Conservation (phyloP, 345 rosid genomes). For the Punica granatum region DNA sequence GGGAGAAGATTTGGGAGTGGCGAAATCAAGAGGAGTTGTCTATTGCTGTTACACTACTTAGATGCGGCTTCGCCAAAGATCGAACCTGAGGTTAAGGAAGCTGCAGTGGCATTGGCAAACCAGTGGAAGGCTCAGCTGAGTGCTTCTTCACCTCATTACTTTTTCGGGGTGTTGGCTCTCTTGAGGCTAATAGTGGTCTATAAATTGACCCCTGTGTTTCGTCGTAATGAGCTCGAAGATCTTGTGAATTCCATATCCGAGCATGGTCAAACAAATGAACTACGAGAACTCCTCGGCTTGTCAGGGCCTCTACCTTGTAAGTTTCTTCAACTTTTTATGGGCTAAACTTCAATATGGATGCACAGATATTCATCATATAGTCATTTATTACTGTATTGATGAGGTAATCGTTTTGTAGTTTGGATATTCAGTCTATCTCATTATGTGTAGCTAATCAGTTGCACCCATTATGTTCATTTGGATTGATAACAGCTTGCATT, state of each 20-base stretch:
- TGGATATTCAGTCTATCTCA: too few species aligned
- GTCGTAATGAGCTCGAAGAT: conserved; percentile 19
- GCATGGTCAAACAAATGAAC: conserved; percentile 12
- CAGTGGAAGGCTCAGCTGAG: conserved; percentile 22
- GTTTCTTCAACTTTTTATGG: not conserved
- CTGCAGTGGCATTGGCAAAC: conserved; percentile 18
- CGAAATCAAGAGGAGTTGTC: conserved; percentile 11
- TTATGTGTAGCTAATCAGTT: too few species aligned
- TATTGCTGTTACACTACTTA: conserved; percentile 18
- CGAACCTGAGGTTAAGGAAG: conserved; percentile 16
- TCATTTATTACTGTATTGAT: not conserved
- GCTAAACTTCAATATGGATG: not conserved
- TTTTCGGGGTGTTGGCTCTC: conserved; percentile 24
- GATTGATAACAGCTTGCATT: too few species aligned
- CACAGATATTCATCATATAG: not conserved
- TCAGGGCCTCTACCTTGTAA: conserved; percentile 7
- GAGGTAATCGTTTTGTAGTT: not conserved
- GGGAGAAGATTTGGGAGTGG: conserved; percentile 7
- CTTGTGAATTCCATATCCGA: conserved; percentile 14
- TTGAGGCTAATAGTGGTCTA: conserved; percentile 23
- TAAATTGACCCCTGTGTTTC: conserved; percentile 21
- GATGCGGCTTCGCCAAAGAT: conserved; percentile 13
- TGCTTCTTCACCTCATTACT: conserved; percentile 1
- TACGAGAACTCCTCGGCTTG: conserved; percentile 24
- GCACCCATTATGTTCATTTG: too few species aligned